Evolutionary conservation across 805 yeast species (phyloP).

Genomic region (Sporopachydermia lactativora): DNA sequence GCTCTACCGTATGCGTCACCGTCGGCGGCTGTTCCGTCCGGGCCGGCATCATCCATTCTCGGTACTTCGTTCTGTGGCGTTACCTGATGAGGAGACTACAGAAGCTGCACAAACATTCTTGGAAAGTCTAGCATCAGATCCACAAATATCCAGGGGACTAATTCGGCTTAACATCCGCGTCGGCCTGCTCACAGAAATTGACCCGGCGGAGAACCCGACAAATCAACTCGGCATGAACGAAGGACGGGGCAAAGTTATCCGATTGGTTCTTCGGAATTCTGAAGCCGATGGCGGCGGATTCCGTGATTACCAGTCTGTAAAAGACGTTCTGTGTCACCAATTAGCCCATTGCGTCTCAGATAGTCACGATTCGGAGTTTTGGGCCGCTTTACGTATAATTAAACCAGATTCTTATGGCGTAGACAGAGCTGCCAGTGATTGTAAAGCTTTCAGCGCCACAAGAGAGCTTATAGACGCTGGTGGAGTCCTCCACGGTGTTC

Average conservation of each 20-base stretch:
- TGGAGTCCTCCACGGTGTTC: too few relatives aligned
- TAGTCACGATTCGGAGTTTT: background rate
- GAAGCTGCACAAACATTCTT: background rate
- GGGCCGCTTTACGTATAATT: background rate
- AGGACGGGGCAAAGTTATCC: background rate
- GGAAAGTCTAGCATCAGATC: background rate
- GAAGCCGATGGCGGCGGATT: background rate
- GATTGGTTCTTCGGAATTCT: background rate
- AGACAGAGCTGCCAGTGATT: background rate
- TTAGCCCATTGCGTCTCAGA: slow-evolving; percentile 1
- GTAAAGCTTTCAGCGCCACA: background rate
- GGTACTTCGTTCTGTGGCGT: background rate
- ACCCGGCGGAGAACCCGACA: background rate
- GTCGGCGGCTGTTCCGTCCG: background rate
- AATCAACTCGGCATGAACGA: background rate
- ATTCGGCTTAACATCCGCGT: background rate
- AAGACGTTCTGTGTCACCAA: background rate
- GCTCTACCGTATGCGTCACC: background rate
- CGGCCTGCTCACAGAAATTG: background rate
- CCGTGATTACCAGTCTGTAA: background rate
- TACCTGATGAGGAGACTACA: background rate
- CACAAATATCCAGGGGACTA: background rate
- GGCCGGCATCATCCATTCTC: background rate
- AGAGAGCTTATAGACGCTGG: background rate
- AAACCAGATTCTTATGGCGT: background rate